Conservation (phyloP, 257 asterid genomes). For the Fraxinus cuspidata region DNA sequence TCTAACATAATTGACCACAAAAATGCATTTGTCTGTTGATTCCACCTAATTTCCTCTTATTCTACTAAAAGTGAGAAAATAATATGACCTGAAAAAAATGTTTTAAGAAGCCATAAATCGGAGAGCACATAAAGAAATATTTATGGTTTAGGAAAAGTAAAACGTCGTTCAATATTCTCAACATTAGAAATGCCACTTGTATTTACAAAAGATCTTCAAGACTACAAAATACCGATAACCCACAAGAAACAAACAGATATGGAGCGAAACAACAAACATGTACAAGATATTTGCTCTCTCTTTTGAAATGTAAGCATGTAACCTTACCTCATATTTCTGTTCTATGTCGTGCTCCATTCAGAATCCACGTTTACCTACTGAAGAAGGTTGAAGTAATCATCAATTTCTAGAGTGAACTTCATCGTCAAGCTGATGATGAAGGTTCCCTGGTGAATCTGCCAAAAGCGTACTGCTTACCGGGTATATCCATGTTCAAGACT, state of each 20-base stretch:
- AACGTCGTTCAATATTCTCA: not conserved
- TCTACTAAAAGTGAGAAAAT: not conserved
- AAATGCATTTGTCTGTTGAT: not conserved
- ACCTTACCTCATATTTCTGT: not conserved
- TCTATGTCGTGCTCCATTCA: not conserved
- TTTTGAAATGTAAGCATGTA: not conserved
- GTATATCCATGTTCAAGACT: not conserved
- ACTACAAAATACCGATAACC: not conserved
- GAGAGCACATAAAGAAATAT: not conserved
- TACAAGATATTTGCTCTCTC: not conserved
- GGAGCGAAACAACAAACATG: not conserved
- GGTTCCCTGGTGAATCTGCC: not conserved
- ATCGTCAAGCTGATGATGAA: not conserved
- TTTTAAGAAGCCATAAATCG: not conserved
- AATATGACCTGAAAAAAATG: not conserved
- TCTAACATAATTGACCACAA: not conserved
- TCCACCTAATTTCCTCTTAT: not conserved
- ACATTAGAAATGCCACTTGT: not conserved
- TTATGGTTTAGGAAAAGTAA: not conserved
- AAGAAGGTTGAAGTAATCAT: not conserved
- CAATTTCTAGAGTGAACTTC: not conserved
- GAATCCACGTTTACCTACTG: not conserved
- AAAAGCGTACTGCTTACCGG: not conserved
- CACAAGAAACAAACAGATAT: not conserved
- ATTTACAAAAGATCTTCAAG: not conserved